Evolutionary conservation across 1,139 yeast species (phyloP).

Genomic region (Lodderomyces oxycetoniae): DNA sequence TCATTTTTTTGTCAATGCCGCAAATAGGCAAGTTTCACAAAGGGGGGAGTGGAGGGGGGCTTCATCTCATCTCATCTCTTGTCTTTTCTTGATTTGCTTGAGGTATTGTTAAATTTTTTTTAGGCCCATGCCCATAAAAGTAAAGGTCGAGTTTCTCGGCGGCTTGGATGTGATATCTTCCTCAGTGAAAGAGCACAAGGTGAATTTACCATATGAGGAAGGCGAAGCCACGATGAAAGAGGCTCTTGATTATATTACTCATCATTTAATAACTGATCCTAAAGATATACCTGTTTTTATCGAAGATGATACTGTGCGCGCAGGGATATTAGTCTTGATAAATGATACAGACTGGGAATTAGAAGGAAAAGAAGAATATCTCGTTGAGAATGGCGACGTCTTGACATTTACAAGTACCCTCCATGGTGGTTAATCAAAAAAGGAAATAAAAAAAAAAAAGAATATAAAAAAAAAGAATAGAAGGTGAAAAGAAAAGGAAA

Average conservation of each 20-base stretch:
- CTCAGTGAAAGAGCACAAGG: constrained; percentile 45
- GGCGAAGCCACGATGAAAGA: constrained; percentile 51
- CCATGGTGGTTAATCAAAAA: constrained; percentile 73
- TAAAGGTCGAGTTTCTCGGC: constrained; percentile 51
- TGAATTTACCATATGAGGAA: constrained; percentile 36
- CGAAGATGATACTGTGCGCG: constrained; percentile 77
- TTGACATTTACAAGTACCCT: constrained; percentile 87
- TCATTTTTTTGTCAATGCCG: too few relatives aligned
- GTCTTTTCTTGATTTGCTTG: too few relatives aligned
- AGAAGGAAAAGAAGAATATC: constrained; percentile 82
- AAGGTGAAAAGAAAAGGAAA: background rate
- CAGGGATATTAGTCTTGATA: constrained; percentile 86
- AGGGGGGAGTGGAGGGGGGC: too few relatives aligned
- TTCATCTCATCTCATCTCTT: too few relatives aligned
- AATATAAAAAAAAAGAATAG: background rate
- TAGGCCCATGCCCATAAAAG: constrained; percentile 25
- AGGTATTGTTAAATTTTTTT: too few relatives aligned
- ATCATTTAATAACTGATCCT: constrained; percentile 53
- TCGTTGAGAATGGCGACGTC: constrained; percentile 68
- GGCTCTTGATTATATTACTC: constrained; percentile 52
- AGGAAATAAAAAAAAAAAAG: background rate
- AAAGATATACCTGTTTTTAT: constrained; percentile 71
- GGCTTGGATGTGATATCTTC: constrained; percentile 67
- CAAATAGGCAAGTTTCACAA: too few relatives aligned
- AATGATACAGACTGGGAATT: constrained; percentile 98